Percentiles rank a stretch among this genome's conserved stretches.
phyloP scores from a whole-genome alignment of 2,329 filamentous ascomycete species.

The Neonectria faginata region DNA sequence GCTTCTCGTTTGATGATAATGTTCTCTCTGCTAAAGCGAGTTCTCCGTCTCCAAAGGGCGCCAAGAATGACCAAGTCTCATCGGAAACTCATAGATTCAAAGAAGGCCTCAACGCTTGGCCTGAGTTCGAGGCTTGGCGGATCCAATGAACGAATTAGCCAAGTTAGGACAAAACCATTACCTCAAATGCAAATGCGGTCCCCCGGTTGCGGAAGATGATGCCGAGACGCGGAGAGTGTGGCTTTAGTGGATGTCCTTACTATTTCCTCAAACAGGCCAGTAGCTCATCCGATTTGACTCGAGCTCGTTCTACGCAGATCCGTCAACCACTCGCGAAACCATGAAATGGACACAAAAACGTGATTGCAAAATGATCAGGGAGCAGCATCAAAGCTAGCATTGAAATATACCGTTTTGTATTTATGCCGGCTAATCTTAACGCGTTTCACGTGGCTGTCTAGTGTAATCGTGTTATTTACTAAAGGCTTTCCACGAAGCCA shows the following conservation, averaged over 20 bases:
- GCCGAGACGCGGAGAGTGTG: not conserved
- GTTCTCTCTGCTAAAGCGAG: not conserved
- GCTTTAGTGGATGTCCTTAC: not conserved
- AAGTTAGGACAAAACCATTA: too few species aligned
- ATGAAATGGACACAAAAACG: not conserved
- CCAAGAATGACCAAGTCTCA: not conserved
- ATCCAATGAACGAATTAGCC: too few species aligned
- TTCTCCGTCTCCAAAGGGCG: not conserved
- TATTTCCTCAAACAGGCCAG: not conserved
- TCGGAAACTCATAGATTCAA: too few species aligned
- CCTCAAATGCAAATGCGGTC: too few species aligned
- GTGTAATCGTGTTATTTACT: too few species aligned
- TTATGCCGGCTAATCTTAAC: too few species aligned
- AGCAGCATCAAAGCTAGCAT: too few species aligned
- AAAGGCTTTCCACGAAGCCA: too few species aligned
- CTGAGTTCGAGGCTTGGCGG: not conserved
- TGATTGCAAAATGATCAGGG: not conserved
- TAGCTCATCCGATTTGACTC: not conserved
- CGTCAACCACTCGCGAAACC: not conserved
- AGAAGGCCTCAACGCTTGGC: not conserved
- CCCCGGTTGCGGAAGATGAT: too few species aligned
- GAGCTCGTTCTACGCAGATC: not conserved
- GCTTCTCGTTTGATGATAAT: not conserved
- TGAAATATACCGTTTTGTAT: too few species aligned
- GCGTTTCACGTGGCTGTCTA: too few species aligned